Percentiles rank a stretch among this genome's conserved stretches.
phyloP scores from a whole-genome alignment of 129 eudicot species.

The Centrapalus pauciflorus region DNA sequence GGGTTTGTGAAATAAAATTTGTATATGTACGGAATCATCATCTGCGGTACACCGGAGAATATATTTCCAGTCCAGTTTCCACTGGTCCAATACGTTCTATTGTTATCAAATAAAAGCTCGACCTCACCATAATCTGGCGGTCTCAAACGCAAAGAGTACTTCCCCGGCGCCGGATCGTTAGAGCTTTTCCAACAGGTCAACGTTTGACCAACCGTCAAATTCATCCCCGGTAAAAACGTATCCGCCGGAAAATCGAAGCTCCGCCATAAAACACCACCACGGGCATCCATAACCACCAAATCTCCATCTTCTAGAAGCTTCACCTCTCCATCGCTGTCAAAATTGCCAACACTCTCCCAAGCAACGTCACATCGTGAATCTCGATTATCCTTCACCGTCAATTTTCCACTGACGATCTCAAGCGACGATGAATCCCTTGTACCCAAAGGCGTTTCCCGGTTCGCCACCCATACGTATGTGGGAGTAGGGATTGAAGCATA shows the following conservation, averaged over 20 bases:
- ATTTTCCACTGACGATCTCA: conserved; percentile 32
- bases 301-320: conserved; percentile 70
- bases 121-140: conserved; percentile 85
- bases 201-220: conserved; percentile 42
- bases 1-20: conserved; percentile 54
- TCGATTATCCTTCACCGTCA: conserved; percentile 35
- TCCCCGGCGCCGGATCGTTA: conserved; percentile 75
- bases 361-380: conserved; percentile 27
- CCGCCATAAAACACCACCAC: conserved; percentile 50
- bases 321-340: conserved; percentile 14
- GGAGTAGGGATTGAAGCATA: conserved; percentile 72
- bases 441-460: conserved; percentile 50
- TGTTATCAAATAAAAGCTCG: conserved; percentile 35
- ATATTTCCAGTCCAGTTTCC: conserved; percentile 74
- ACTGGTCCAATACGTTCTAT: conserved; percentile 51
- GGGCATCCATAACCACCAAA: conserved; percentile 32
- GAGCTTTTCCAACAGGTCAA: conserved; percentile 65
- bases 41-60: conserved; percentile 73
- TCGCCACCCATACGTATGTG: conserved; percentile 89
- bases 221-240: conserved; percentile 94
- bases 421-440: conserved; percentile 27
- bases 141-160: conserved; percentile 61
- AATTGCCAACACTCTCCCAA: conserved; percentile 38
- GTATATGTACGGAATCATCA: conserved; percentile 77
- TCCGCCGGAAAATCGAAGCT: conserved; percentile 78